A percentile compares a stretch with the other conserved stretches of the same genome.
Evolutionary conservation across 2,329 filamentous ascomycete species (phyloP).

Genomic region (Colletotrichum incanum): DNA sequence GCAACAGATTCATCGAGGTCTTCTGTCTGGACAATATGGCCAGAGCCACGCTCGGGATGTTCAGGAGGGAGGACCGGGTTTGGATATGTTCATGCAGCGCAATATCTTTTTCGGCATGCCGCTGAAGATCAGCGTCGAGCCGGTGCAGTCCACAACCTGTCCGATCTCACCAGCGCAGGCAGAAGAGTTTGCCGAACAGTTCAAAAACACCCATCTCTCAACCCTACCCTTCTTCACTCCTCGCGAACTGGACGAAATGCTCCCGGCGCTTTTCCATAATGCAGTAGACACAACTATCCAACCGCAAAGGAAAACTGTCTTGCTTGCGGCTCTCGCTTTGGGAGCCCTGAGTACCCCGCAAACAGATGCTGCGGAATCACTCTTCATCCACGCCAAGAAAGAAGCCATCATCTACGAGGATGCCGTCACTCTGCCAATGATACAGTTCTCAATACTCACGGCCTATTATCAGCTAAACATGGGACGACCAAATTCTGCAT

Average conservation of each 20-base stretch:
- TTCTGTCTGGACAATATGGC: conserved; percentile 45
- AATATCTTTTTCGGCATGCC: conserved; percentile 52
- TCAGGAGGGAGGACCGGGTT: conserved; percentile 47
- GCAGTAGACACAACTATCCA: conserved; percentile 34
- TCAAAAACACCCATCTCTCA: conserved; percentile 43
- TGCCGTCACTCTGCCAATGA: conserved; percentile 51
- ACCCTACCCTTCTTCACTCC: conserved; percentile 45
- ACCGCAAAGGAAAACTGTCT: conserved; percentile 46
- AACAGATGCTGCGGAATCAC: conserved; percentile 47
- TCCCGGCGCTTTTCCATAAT: conserved; percentile 43
- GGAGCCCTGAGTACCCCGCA: conserved; percentile 48
- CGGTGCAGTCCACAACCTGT: conserved; percentile 23
- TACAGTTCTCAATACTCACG: conserved; percentile 49
- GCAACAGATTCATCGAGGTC: conserved; percentile 50
- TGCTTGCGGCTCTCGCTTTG: conserved; percentile 47
- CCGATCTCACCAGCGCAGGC: conserved; percentile 43
- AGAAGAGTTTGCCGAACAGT: conserved; percentile 43
- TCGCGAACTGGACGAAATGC: conserved; percentile 45
- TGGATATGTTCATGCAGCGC: conserved; percentile 51
- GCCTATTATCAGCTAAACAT: conserved; percentile 50
- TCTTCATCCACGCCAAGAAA: conserved; percentile 48
- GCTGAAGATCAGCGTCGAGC: conserved; percentile 42
- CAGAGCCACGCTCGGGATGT: conserved; percentile 41
- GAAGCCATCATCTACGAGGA: conserved; percentile 49
- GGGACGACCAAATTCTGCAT: conserved; percentile 50